Base-by-base conservation (phyloP, 2,329 filamentous ascomycete genomes). In the Colletotrichum siamense region DNA sequence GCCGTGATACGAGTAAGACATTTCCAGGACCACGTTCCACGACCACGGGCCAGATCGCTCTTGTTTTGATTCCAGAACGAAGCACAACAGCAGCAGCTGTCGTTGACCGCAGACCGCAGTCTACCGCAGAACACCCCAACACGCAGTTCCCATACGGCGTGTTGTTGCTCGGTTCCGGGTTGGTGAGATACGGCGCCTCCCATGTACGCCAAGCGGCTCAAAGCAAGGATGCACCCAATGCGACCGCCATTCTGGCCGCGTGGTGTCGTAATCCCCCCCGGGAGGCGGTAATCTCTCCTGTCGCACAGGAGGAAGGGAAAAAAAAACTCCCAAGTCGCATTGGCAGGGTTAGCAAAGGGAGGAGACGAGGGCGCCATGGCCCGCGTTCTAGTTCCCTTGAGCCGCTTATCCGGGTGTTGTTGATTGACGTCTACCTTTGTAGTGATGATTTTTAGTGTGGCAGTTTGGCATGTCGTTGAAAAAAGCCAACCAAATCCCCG, bases 141-240 rank as follows among this genome's bases (percentile, higher is more conserved):
- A 34, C 16, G 6, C 18, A 57, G 5, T 39, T 64, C 13, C 18
- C 39, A 44, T 49, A 49, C 39, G 39, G 39, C 39, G 16, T 44
- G 16, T 65, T 39, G 52, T 63, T 73, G 73, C 69, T 75, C 73
- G 62, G 73, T 44, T 63, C 26, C 62, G 26, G 57, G 30, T 34
- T 65, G 69, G 69, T 75, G 30, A 73, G 32, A 59, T 39, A 52
- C 26, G 55, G 39, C 22, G 32, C 26, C 34, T 36, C 68, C 73
- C 73, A 69, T 73, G 69, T 69, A n/a, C 70, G 73, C 73, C 73
- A 76, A 76, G 73, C 73, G 73, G 69, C 69, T 73, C 18, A 69
- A 76, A 73, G 71, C 73, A 76, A 68, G 73, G 73, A 73, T 73
- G 63, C 30, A 63, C 73, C 73, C 63, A 34, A 73, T 64, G 18